phyloP scores from a whole-genome alignment of 2,329 filamentous ascomycete genomes.

The Ophiosphaerella herpotricha region DNA sequence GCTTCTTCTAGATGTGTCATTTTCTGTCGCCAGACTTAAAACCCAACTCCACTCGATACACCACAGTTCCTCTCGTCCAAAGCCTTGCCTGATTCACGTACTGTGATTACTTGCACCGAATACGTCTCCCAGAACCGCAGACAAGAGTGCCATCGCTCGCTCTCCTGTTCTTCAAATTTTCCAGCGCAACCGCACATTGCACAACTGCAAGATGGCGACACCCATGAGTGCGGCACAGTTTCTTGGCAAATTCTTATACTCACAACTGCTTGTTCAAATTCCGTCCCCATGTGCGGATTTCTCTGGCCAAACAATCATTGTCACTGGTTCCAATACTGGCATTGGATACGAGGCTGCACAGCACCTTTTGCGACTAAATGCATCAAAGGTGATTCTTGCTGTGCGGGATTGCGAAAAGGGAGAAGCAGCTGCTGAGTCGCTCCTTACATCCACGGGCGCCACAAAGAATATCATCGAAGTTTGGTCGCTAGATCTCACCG shows the following conservation, averaged over 20 bases:
- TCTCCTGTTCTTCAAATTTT: too few relatives aligned
- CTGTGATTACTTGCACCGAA: too few relatives aligned
- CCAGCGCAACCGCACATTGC: too few relatives aligned
- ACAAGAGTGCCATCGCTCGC: too few relatives aligned
- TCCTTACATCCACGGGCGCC: conserved; percentile 39
- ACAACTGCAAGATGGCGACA: too few relatives aligned
- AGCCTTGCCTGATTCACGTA: too few relatives aligned
- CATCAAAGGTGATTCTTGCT: conserved; percentile 51
- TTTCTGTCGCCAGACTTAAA: too few relatives aligned
- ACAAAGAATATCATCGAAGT: conserved; percentile 45
- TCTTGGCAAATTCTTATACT: conserved; percentile 10
- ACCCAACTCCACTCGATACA: too few relatives aligned
- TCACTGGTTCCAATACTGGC: conserved; percentile 55
- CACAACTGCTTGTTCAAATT: conserved; percentile 46
- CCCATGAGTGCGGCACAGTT: too few relatives aligned
- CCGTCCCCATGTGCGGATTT: conserved; percentile 31
- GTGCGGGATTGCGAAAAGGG: conserved; percentile 51
- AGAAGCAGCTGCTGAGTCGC: conserved; percentile 47
- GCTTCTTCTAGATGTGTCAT: too few relatives aligned
- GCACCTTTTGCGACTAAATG: conserved; percentile 48
- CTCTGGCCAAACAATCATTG: conserved; percentile 47
- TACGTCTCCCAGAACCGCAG: too few relatives aligned
- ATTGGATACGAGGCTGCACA: conserved; percentile 52
- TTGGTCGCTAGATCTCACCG: conserved; percentile 51
- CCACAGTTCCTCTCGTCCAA: too few relatives aligned